These are phyloP conservation scores for Leptographium radiaticola DNA, from an alignment of 2,329 filamentous ascomycete genomes.

Conservation along the genomic window DNA sequence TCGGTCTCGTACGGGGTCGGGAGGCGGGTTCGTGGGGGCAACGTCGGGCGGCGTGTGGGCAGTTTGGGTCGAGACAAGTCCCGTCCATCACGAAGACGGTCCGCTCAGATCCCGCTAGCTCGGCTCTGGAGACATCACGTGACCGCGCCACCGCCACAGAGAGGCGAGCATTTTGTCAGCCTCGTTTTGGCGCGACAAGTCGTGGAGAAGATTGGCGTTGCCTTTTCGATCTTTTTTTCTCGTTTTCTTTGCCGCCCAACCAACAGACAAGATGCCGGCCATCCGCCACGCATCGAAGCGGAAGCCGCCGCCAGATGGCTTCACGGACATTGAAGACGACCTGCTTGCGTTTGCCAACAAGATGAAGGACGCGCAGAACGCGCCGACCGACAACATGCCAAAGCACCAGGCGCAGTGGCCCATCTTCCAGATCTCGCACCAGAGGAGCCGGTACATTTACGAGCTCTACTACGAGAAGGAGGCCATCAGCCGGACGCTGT, in stretches of 20 bases:
- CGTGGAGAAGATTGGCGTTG: too few species aligned
- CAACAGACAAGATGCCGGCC: conserved; percentile 49
- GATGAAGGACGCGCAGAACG: conserved; percentile 92
- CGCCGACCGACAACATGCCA: conserved; percentile 62
- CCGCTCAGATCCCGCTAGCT: neutral
- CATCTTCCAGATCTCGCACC: conserved; percentile 93
- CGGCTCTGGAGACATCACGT: neutral
- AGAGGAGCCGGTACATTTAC: conserved; percentile 86
- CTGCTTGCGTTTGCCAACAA: conserved; percentile 77
- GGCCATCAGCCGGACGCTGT: conserved; percentile 81
- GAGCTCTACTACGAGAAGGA: conserved; percentile 97
- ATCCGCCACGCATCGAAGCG: conserved; percentile 63
- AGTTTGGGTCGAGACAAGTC: neutral
- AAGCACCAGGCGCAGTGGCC: conserved; percentile 93
- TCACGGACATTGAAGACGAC: conserved; percentile 78
- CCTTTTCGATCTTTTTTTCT: neutral
- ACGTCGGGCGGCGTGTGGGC: neutral
- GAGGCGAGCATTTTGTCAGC: neutral
- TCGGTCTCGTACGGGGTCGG: neutral
- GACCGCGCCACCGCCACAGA: neutral
- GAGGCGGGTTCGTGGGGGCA: neutral
- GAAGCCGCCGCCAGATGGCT: conserved; percentile 75
- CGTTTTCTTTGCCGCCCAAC: neutral
- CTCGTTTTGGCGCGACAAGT: neutral
- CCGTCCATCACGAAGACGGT: neutral